Evolutionary conservation across 805 yeast genomes (phyloP).

Genomic region (Kuraishia molischiana): DNA sequence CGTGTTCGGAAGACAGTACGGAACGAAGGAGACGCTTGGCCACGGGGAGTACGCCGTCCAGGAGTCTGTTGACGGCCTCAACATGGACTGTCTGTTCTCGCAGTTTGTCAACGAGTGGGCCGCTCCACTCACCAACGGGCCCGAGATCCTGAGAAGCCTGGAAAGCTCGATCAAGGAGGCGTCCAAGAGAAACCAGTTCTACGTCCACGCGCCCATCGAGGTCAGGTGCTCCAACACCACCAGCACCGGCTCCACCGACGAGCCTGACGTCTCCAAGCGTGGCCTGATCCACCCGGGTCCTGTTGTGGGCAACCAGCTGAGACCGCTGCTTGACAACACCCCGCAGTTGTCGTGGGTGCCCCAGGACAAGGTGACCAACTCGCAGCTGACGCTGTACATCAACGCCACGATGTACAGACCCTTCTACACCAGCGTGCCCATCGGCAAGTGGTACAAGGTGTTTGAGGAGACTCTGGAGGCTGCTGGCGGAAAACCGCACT

Average conservation of each 20-base stretch:
- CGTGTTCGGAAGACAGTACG: slow-evolving; percentile 80
- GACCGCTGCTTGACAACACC: slow-evolving; percentile 77
- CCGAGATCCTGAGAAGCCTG: slow-evolving; percentile 55
- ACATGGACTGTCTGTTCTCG: slow-evolving; percentile 91
- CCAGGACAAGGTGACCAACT: slow-evolving; percentile 46
- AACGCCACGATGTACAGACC: slow-evolving; percentile 97
- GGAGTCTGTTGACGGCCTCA: slow-evolving; percentile 76
- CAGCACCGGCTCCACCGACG: slow-evolving; percentile 22
- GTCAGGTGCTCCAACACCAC: slow-evolving; percentile 89
- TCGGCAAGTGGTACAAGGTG: slow-evolving; percentile 70
- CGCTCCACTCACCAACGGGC: slow-evolving; percentile 77
- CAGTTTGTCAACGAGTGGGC: slow-evolving; percentile 98
- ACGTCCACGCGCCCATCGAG: slow-evolving; percentile 92
- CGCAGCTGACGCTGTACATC: slow-evolving; percentile 74
- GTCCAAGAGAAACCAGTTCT: slow-evolving; percentile 50
- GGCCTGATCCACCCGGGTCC: slow-evolving; percentile 59
- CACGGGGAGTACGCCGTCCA: slow-evolving; percentile 57
- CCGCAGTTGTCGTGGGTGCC: slow-evolving; percentile 53
- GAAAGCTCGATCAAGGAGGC: slow-evolving; percentile 55
- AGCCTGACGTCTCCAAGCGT: slow-evolving; percentile 42
- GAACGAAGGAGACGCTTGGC: slow-evolving; percentile 57
- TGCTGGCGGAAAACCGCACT: slow-evolving; percentile 91
- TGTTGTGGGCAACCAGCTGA: slow-evolving; percentile 70
- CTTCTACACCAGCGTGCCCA: slow-evolving; percentile 64
- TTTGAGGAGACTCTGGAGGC: slow-evolving; percentile 72